These are phyloP conservation scores for Ceratobasidium sp. DNA, from an alignment of 1,284 basidiomycete species.

Conservation along the genomic window DNA sequence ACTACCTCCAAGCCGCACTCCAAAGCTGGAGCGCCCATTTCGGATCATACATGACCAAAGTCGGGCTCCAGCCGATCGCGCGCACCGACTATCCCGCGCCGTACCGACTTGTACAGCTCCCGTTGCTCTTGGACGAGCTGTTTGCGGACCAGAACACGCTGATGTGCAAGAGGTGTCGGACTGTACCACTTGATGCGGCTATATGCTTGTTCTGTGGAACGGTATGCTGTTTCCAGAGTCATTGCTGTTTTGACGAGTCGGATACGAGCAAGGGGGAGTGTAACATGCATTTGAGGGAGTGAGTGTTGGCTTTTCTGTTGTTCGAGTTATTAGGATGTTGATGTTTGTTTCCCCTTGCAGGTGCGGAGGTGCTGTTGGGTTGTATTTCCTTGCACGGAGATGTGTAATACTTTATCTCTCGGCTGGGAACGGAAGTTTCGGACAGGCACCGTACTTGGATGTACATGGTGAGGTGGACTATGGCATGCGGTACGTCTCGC, in stretches of 20 bases:
- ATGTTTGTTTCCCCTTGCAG: slow-evolving; percentile 65
- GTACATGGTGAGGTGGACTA: slow-evolving; percentile 94
- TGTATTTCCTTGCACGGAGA: slow-evolving; percentile 93
- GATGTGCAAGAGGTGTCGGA: slow-evolving; percentile 82
- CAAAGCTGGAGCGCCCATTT: slow-evolving; percentile 88
- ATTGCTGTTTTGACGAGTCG: slow-evolving; percentile 88
- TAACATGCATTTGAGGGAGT: slow-evolving; percentile 95
- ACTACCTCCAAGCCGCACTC: slow-evolving; percentile 83
- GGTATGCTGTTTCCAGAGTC: slow-evolving; percentile 90
- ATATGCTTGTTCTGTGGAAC: slow-evolving; percentile 93
- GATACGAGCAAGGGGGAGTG: slow-evolving; percentile 82
- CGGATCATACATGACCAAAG: slow-evolving; percentile 77
- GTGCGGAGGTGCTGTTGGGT: slow-evolving; percentile 89
- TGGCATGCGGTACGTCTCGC: slow-evolving; percentile 80
- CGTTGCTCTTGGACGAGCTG: slow-evolving; percentile 84
- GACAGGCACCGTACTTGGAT: slow-evolving; percentile 92
- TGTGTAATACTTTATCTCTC: slow-evolving; percentile 95
- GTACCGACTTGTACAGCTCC: slow-evolving; percentile 88
- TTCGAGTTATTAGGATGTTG: slow-evolving; percentile 44
- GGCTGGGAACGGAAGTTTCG: slow-evolving; percentile 89
- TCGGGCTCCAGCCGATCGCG: slow-evolving; percentile 76
- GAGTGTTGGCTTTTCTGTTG: slow-evolving; percentile 56
- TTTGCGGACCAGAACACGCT: slow-evolving; percentile 79
- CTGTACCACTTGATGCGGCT: slow-evolving; percentile 86
- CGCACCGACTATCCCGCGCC: slow-evolving; percentile 85